phyloP scores from a whole-genome alignment of 2,329 filamentous ascomycete species.

The Fusarium avenaceum region DNA sequence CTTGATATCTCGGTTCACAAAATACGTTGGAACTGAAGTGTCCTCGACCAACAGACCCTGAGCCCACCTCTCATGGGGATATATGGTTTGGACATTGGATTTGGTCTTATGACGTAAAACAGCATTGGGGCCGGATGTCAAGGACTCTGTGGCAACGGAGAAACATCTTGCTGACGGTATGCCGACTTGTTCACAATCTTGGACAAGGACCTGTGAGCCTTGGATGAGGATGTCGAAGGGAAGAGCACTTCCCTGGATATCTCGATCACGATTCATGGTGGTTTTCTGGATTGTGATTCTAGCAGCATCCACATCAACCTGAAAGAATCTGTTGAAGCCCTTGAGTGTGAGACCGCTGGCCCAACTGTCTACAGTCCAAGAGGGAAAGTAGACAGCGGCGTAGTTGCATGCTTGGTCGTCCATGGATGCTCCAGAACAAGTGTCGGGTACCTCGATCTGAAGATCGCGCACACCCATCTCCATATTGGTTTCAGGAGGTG shows the following conservation, averaged over 20 bases:
- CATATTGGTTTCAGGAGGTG: neutral
- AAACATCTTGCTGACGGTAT: conserved; percentile 28
- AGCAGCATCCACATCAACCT: conserved; percentile 31
- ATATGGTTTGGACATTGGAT: conserved; percentile 36
- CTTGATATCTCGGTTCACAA: conserved; percentile 26
- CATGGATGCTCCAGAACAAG: conserved; percentile 29
- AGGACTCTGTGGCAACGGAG: conserved; percentile 31
- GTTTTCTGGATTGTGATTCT: conserved; percentile 36
- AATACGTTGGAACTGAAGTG: conserved; percentile 9
- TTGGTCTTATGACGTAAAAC: conserved; percentile 32
- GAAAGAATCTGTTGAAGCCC: conserved; percentile 42
- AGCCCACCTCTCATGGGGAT: conserved; percentile 45
- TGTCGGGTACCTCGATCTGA: conserved; percentile 10
- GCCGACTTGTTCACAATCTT: conserved; percentile 37
- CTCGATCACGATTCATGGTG: conserved; percentile 31
- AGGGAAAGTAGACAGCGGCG: conserved; percentile 33
- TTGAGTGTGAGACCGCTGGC: conserved; percentile 24
- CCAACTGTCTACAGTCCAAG: conserved; percentile 45
- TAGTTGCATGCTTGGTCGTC: conserved; percentile 12
- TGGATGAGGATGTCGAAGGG: conserved; percentile 37
- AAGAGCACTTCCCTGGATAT: conserved; percentile 20
- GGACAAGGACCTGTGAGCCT: conserved; percentile 39
- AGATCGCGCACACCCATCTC: conserved; percentile 41
- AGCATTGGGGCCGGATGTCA: conserved; percentile 38
- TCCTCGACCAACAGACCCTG: conserved; percentile 42